Conservation (phyloP, 352 stramenopile species). For the Pythium phragmitis region DNA sequence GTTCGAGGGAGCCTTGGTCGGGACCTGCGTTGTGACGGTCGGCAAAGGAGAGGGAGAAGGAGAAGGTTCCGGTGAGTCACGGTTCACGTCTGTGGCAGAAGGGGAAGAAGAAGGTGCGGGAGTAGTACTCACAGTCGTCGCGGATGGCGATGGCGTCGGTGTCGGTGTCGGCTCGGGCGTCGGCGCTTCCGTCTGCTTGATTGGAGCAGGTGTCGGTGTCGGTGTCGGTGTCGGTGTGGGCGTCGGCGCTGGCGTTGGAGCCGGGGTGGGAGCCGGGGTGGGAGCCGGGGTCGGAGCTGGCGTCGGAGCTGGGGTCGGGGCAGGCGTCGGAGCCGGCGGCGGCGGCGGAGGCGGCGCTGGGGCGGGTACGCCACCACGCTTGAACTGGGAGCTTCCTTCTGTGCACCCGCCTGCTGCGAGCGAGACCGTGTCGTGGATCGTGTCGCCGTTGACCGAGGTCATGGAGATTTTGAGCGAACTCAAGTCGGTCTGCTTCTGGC, state of each 20-base stretch:
- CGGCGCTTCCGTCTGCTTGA: slow-evolving; percentile 7
- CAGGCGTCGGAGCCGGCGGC: slow-evolving; percentile 3
- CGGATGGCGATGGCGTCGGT: slow-evolving; percentile 9
- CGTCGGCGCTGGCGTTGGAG: slow-evolving; percentile 23
- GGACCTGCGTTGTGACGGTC: neutral
- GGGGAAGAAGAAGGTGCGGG: slow-evolving; percentile 2
- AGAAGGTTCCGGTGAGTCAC: slow-evolving; percentile 18
- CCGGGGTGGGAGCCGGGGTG: slow-evolving; percentile 15
- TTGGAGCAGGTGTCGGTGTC: slow-evolving; percentile 29
- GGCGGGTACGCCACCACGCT: slow-evolving; percentile 1
- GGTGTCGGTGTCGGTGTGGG: slow-evolving; percentile 28
- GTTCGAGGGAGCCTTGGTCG: neutral
- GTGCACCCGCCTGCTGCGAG: slow-evolving; percentile 28
- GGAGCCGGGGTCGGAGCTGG: slow-evolving; percentile 5
- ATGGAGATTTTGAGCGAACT: slow-evolving; percentile 38
- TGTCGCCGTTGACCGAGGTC: slow-evolving; percentile 58
- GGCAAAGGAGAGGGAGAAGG: slow-evolving; percentile 10
- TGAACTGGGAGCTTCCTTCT: slow-evolving; percentile 18
- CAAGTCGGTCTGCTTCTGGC: slow-evolving; percentile 31
- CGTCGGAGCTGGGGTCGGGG: slow-evolving; percentile 2
- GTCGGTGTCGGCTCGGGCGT: slow-evolving; percentile 11
- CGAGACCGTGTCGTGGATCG: slow-evolving; percentile 58
- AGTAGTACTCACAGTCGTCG: slow-evolving; percentile 18
- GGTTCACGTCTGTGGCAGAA: neutral
- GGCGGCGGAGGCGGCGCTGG: neutral